Evolutionary conservation across 2,329 filamentous ascomycete species (phyloP).

Genomic region (Aspergillus intermedius): DNA sequence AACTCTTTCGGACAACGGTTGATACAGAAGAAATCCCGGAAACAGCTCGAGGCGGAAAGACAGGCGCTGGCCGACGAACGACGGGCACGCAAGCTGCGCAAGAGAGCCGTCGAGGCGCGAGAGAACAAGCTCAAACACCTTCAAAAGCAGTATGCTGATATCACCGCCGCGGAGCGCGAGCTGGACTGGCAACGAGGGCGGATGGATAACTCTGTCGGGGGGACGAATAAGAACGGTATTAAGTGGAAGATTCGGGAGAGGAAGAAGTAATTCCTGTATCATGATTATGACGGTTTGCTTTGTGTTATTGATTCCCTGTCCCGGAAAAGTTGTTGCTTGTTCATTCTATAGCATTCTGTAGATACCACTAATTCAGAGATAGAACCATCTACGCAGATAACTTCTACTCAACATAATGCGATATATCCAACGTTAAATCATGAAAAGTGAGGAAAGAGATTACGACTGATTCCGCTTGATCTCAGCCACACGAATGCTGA

Average conservation of each 20-base stretch:
- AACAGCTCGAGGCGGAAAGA: slow-evolving; percentile 38
- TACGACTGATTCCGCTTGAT: slow-evolving; percentile 23
- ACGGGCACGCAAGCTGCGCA: slow-evolving; percentile 41
- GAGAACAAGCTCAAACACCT: slow-evolving; percentile 47
- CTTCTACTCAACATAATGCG: neutral
- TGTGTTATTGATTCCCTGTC: neutral
- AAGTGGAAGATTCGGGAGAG: slow-evolving; percentile 60
- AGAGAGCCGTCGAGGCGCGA: slow-evolving; percentile 44
- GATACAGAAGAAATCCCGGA: slow-evolving; percentile 35
- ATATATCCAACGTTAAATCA: neutral
- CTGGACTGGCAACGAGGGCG: slow-evolving; percentile 55
- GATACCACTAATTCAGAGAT: slow-evolving; percentile 1
- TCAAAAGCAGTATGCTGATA: slow-evolving; percentile 49
- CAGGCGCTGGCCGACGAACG: slow-evolving; percentile 33
- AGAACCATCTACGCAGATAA: neutral
- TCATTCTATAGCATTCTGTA: neutral
- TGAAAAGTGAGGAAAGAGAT: neutral
- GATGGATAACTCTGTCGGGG: slow-evolving; percentile 56
- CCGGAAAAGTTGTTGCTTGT: slow-evolving; percentile 12
- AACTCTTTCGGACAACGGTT: slow-evolving; percentile 13
- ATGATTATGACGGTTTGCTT: neutral
- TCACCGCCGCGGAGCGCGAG: slow-evolving; percentile 50
- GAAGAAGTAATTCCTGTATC: slow-evolving; percentile 34
- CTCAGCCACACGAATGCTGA: slow-evolving; percentile 55
- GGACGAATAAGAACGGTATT: slow-evolving; percentile 57